A percentile compares a stretch with the other conserved stretches of the same genome.
These are phyloP conservation scores for Sporothrix sp. DNA, from an alignment of 2,329 filamentous ascomycete species.

Conservation along the genomic window DNA sequence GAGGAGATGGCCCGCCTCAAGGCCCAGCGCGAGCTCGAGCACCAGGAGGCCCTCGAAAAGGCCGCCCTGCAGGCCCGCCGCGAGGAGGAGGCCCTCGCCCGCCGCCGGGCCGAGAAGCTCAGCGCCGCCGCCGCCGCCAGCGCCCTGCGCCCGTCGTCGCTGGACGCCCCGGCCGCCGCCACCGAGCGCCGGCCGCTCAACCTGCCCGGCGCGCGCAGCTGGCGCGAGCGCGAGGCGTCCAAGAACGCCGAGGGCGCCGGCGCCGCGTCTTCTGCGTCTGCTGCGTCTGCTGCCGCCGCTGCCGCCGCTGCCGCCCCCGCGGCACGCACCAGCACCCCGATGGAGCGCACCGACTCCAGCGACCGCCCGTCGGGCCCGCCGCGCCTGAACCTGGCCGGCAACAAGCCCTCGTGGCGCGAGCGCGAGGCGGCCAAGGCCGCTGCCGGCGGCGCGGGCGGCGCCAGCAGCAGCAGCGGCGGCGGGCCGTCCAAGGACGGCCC, in stretches of 20 bases:
- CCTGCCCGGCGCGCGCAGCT: conserved; percentile 50
- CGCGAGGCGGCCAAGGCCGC: conserved; percentile 40
- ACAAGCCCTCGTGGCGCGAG: conserved; percentile 51
- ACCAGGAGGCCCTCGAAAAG: conserved; percentile 57
- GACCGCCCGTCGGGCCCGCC: conserved; percentile 37
- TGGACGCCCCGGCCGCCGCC: conserved; percentile 32
- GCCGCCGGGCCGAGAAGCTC: conserved; percentile 56
- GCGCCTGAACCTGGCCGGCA: conserved; percentile 42
- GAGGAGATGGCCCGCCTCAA: conserved; percentile 57
- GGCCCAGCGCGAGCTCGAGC: conserved; percentile 56
- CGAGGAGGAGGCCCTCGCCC: conserved; percentile 80
- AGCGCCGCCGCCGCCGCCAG: conserved; percentile 5
- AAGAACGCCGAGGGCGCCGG: conserved; percentile 27
- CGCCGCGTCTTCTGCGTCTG: conserved; percentile 6
- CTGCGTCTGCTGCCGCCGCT: conserved; percentile 17
- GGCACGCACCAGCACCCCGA: conserved; percentile 24
- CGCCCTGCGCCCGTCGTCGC: no score
- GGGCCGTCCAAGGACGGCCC: conserved; percentile 17
- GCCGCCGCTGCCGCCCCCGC: conserved; percentile 25
- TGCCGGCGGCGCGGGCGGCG: conserved; percentile 9
- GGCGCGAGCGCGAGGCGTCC: conserved; percentile 62
- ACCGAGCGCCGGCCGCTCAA: conserved; percentile 48
- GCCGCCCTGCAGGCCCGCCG: conserved; percentile 64
- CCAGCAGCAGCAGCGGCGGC: not conserved
- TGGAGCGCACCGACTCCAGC: conserved; percentile 36